These are phyloP conservation scores for Silybum marianum DNA, from an alignment of 129 eudicot genomes.

Conservation along the genomic window DNA sequence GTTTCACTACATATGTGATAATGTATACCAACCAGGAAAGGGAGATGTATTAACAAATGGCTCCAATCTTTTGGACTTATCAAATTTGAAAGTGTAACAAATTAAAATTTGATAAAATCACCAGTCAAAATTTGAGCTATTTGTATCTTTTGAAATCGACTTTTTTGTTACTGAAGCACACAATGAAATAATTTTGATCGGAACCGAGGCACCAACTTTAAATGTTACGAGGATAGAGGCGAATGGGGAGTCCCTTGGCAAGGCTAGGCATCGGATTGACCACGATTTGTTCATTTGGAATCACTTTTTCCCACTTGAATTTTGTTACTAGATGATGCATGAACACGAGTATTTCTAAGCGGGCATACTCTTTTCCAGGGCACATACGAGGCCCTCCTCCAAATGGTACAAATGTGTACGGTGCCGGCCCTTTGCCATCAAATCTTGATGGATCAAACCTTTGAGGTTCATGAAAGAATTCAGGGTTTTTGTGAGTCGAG, in stretches of 20 bases:
- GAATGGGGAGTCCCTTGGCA: conserved; percentile 33
- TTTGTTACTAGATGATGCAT: conserved; percentile 37
- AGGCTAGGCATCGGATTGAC: conserved; percentile 34
- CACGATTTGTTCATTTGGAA: conserved; percentile 31
- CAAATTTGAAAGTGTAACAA: too few species aligned
- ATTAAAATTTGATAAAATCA: too few species aligned
- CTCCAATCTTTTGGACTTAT: too few species aligned
- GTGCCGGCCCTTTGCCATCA: conserved; percentile 34
- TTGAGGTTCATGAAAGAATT: conserved; percentile 32
- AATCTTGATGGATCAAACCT: conserved; percentile 44
- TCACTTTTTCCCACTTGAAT: conserved; percentile 33
- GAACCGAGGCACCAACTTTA: not conserved
- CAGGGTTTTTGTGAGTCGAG: conserved; percentile 32
- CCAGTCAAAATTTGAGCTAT: not conserved
- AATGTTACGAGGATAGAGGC: conserved; percentile 24
- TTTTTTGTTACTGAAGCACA: not conserved
- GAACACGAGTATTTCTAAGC: conserved; percentile 29
- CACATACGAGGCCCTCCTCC: conserved; percentile 33
- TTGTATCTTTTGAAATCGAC: not conserved
- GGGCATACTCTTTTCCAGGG: conserved; percentile 25
- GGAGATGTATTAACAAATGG: too few species aligned
- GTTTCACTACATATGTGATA: too few species aligned
- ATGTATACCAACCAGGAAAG: too few species aligned
- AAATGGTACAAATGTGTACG: conserved; percentile 41
- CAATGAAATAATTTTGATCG: not conserved